Conservation (phyloP, 805 yeast species). For the Sugiyamaella floridensis region DNA sequence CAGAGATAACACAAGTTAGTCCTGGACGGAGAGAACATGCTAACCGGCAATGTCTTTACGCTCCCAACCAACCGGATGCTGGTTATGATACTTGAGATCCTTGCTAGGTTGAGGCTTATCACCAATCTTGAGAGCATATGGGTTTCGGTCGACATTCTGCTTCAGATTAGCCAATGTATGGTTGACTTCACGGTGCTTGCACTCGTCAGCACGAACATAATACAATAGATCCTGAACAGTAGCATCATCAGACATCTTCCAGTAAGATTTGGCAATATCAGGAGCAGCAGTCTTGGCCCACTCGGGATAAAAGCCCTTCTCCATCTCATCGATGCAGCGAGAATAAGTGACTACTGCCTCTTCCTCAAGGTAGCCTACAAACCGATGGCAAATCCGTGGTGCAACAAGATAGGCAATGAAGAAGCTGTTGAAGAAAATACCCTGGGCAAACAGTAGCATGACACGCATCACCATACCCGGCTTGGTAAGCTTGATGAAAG, state of each 20-base stretch:
- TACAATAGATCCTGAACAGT: slow-evolving; percentile 53
- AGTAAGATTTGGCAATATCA: slow-evolving; percentile 54
- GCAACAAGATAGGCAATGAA: slow-evolving; percentile 50
- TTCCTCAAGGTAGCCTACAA: slow-evolving; percentile 72
- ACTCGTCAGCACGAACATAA: slow-evolving; percentile 67
- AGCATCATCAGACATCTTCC: slow-evolving; percentile 49
- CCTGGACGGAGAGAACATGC: too few relatives aligned
- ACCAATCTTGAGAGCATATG: slow-evolving; percentile 47
- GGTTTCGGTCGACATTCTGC: slow-evolving; percentile 53
- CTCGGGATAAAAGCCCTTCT: slow-evolving; percentile 43
- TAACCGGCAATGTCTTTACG: slow-evolving; percentile 28
- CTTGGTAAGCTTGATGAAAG: slow-evolving; percentile 56
- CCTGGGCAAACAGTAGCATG: slow-evolving; percentile 58
- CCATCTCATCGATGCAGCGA: slow-evolving; percentile 49
- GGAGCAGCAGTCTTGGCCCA: slow-evolving; percentile 33
- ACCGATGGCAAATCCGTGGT: slow-evolving; percentile 64
- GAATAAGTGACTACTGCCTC: slow-evolving; percentile 69
- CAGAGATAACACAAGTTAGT: too few relatives aligned
- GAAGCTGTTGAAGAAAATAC: slow-evolving; percentile 61
- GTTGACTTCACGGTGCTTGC: slow-evolving; percentile 73
- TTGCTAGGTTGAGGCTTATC: slow-evolving; percentile 32
- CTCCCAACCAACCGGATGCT: slow-evolving; percentile 31
- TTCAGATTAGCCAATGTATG: slow-evolving; percentile 65
- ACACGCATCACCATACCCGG: slow-evolving; percentile 53
- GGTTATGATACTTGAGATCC: slow-evolving; percentile 23